Evolutionary conservation across 768 basidiomycete species (phyloP).

Genomic region (Cystobasidium ongulense): DNA sequence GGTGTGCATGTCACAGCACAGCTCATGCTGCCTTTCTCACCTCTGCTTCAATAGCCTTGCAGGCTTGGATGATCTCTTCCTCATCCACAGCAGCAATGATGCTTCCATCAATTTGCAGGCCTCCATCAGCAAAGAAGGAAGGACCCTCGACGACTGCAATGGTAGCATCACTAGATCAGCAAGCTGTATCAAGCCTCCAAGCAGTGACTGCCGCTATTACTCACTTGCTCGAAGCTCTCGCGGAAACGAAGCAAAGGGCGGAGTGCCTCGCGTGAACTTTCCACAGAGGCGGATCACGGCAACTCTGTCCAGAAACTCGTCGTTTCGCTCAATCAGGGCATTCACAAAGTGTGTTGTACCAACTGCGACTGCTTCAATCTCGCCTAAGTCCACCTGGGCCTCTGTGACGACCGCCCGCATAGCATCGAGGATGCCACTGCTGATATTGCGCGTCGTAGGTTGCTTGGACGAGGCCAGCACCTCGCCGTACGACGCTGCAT

Average conservation of each 20-base stretch:
- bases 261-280: constrained; percentile 54
- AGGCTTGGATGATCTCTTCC: constrained; percentile 49
- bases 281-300: constrained; percentile 60
- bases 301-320: constrained; percentile 53
- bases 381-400: constrained; percentile 45
- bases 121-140: constrained; percentile 49
- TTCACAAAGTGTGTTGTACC: constrained; percentile 62
- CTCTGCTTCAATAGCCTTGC: constrained; percentile 50
- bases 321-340: constrained; percentile 56
- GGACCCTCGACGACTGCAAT: constrained; percentile 43
- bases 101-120: constrained; percentile 46
- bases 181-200: neutral
- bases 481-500: neutral
- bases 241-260: constrained; percentile 55
- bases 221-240: constrained; percentile 41
- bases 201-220: neutral
- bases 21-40: constrained; percentile 45
- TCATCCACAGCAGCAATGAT: constrained; percentile 47
- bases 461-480: constrained; percentile 48
- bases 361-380: constrained; percentile 54
- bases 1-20: neutral
- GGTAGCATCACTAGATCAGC: neutral
- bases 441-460: constrained; percentile 56
- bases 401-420: constrained; percentile 50
- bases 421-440: constrained; percentile 55